Percentiles rank a stretch among this genome's conserved stretches.
These are phyloP conservation scores for Ceratobasidium sp. DNA, from an alignment of 1,284 basidiomycete genomes.

Conservation along the genomic window DNA sequence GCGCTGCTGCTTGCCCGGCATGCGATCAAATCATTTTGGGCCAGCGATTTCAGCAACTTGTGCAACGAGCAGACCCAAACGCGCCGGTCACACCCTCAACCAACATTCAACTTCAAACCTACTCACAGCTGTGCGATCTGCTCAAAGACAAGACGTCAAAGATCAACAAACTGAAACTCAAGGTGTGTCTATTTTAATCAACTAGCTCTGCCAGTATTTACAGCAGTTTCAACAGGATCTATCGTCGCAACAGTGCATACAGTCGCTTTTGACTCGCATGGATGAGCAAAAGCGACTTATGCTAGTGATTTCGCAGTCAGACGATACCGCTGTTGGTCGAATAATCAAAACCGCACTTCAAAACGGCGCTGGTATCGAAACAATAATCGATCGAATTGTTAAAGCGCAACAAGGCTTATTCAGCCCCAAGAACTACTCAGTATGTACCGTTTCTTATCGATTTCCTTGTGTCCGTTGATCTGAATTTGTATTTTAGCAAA, in stretches of 20 bases:
- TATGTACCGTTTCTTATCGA: neutral
- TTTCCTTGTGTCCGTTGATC: neutral
- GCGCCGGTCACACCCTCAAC: neutral
- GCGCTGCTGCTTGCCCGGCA: neutral
- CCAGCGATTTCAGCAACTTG: neutral
- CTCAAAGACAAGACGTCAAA: neutral
- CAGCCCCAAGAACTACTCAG: neutral
- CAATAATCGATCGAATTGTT: neutral
- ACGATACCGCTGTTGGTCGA: neutral
- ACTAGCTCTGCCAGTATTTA: neutral
- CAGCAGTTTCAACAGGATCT: neutral
- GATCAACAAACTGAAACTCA: neutral
- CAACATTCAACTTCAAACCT: neutral
- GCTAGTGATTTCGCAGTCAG: neutral
- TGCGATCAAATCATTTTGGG: neutral
- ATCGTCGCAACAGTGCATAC: neutral
- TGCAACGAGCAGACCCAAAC: neutral
- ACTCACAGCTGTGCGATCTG: neutral
- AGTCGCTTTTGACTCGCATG: neutral
- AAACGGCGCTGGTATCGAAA: neutral
- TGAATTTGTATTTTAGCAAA: neutral
- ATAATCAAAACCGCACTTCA: neutral
- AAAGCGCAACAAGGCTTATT: conserved; percentile 6
- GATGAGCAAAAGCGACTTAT: neutral
- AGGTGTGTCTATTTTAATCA: neutral